Percentiles rank a stretch among this genome's conserved stretches.
These are phyloP conservation scores for Curvularia verruculosa DNA, from an alignment of 2,329 filamentous ascomycete species.

Conservation along the genomic window DNA sequence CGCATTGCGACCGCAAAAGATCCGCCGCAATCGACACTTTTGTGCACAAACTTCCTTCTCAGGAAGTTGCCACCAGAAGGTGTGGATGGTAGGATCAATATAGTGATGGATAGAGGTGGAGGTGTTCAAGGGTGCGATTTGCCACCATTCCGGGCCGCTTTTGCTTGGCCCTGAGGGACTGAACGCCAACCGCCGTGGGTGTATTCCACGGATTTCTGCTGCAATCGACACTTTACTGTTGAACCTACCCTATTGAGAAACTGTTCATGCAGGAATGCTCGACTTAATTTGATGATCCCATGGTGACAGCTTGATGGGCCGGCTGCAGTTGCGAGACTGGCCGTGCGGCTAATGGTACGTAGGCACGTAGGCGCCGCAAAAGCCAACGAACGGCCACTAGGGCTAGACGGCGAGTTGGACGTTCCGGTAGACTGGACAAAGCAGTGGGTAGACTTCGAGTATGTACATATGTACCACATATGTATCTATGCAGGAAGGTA, in stretches of 20 bases:
- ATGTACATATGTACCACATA: not conserved
- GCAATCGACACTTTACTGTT: conserved; percentile 12
- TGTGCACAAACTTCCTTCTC: conserved; percentile 14
- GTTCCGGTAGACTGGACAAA: not conserved
- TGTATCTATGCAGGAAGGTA: not conserved
- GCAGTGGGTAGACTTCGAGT: not conserved
- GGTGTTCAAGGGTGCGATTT: conserved; percentile 10
- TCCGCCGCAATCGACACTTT: conserved; percentile 18
- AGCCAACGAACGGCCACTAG: not conserved
- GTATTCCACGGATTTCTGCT: conserved; percentile 16
- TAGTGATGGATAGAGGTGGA: conserved; percentile 5
- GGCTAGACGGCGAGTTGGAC: not conserved
- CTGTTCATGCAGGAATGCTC: not conserved
- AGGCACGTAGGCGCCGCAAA: not conserved
- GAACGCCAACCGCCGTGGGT: conserved; percentile 10
- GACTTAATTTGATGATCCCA: not conserved
- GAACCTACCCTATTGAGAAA: conserved; percentile 15
- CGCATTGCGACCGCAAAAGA: conserved; percentile 19
- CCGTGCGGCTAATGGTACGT: not conserved
- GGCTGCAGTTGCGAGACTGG: not conserved
- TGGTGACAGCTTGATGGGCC: conserved; percentile 1
- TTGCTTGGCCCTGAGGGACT: conserved; percentile 11
- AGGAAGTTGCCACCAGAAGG: conserved; percentile 15
- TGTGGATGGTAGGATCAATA: conserved; percentile 8
- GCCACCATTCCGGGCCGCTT: conserved; percentile 7